A percentile compares a stretch with the other conserved stretches of the same genome.
Conservation (phyloP, 345 rosid species). For the Hibiscus trionum region DNA sequence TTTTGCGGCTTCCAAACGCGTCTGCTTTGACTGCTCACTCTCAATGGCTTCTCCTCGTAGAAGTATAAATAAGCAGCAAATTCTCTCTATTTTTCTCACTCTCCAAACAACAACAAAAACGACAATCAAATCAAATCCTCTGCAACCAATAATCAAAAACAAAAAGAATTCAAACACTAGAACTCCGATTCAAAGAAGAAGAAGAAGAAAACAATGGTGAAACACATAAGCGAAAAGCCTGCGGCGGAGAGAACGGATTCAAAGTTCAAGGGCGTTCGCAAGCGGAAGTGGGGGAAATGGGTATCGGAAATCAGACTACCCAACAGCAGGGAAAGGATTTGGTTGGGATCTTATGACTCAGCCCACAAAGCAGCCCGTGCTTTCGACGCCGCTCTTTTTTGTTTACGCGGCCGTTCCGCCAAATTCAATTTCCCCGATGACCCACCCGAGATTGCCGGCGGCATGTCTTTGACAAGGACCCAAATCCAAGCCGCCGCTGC, state of each 20-base stretch:
- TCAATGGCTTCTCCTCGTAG: not conserved
- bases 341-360: slow-evolving; percentile 63
- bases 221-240: slow-evolving; percentile 12
- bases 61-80: slow-evolving; percentile 6
- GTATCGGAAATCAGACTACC: slow-evolving; percentile 59
- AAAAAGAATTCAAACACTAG: no score
- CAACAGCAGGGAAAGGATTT: slow-evolving; percentile 48
- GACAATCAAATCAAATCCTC: no score
- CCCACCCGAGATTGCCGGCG: slow-evolving; percentile 55
- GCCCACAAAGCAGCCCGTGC: slow-evolving; percentile 79
- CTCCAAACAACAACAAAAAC: not conserved
- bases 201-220: slow-evolving; percentile 19
- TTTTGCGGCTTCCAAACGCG: slow-evolving; percentile 17
- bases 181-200: not conserved
- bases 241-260: slow-evolving; percentile 14
- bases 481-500: slow-evolving; percentile 62
- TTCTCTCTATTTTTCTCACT: not conserved
- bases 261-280: slow-evolving; percentile 50
- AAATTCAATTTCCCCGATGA: slow-evolving; percentile 66
- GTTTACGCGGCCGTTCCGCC: slow-evolving; percentile 61
- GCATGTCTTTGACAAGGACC: slow-evolving; percentile 32
- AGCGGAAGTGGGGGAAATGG: slow-evolving; percentile 66
- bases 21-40: slow-evolving; percentile 5
- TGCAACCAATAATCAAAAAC: not conserved
- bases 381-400: slow-evolving; percentile 74